Percentiles rank a stretch among this genome's conserved stretches.
Evolutionary conservation across 345 rosid genomes (phyloP).

Genomic region (rapeseed (Brassica napus)): DNA sequence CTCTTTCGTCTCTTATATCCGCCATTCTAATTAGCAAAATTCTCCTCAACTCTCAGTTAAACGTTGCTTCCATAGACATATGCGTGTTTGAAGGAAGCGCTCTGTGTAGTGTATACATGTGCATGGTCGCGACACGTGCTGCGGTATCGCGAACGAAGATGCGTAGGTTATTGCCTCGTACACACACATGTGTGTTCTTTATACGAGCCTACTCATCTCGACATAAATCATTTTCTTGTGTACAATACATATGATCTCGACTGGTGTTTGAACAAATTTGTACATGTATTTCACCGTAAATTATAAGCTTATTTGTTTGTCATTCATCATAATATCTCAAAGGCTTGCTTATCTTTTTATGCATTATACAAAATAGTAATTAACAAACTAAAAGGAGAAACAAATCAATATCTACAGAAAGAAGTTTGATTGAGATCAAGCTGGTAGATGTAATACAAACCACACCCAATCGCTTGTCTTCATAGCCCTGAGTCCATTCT

Average conservation of each 20-base stretch:
- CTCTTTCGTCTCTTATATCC: constrained; percentile 56
- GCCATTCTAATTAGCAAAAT: constrained; percentile 45
- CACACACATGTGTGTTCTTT: constrained; percentile 18
- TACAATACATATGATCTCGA: not conserved
- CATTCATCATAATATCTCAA: not conserved
- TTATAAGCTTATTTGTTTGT: not conserved
- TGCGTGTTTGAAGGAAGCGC: not conserved
- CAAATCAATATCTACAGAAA: constrained; percentile 10
- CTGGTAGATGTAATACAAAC: constrained; percentile 4
- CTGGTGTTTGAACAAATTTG: not conserved
- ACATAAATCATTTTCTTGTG: not conserved
- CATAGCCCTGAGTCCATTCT: not conserved
- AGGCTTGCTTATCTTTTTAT: not conserved
- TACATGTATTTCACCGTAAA: not conserved
- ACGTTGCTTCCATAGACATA: not conserved
- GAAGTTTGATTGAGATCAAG: not conserved
- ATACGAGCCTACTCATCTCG: constrained; percentile 1
- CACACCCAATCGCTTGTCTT: not conserved
- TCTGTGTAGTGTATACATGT: not conserved
- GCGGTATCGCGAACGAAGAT: constrained; percentile 2
- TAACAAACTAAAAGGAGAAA: not conserved
- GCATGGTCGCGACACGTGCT: constrained; percentile 25
- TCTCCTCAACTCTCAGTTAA: not conserved
- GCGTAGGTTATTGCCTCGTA: constrained; percentile 6
- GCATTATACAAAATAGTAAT: not conserved